Conservation (phyloP, 768 basidiomycete genomes). For the Phylloporus arenicola region DNA sequence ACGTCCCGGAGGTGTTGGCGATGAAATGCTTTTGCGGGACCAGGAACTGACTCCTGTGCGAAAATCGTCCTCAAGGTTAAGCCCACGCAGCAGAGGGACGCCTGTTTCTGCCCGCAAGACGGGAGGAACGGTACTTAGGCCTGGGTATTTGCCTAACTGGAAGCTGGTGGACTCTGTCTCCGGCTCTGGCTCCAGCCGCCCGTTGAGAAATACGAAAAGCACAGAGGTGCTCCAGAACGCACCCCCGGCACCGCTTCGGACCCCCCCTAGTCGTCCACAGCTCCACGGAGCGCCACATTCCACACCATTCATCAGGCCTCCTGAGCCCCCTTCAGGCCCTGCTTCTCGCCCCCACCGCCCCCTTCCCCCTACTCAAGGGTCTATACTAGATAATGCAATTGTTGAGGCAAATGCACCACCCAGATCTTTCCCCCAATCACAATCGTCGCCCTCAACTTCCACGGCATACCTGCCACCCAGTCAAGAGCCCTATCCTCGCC, state of each 20-base stretch:
- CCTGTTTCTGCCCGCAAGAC: slow-evolving; percentile 8
- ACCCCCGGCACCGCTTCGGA: slow-evolving; percentile 19
- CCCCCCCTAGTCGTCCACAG: slow-evolving; percentile 28
- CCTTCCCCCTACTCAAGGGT: slow-evolving; percentile 27
- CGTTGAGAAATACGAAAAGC: slow-evolving; percentile 26
- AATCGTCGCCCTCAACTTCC: slow-evolving; percentile 19
- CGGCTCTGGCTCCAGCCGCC: slow-evolving; percentile 30
- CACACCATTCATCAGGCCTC: slow-evolving; percentile 9
- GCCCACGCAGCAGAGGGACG: slow-evolving; percentile 16
- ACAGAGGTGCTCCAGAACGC: slow-evolving; percentile 24
- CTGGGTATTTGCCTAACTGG: slow-evolving; percentile 16
- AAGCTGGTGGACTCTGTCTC: slow-evolving; percentile 31
- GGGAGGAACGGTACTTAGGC: slow-evolving; percentile 26
- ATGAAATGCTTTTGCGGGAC: slow-evolving; percentile 19
- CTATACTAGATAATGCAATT: slow-evolving; percentile 15
- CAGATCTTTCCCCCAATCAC: slow-evolving; percentile 22
- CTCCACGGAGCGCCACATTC: slow-evolving; percentile 21
- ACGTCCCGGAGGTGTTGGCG: slow-evolving; percentile 15
- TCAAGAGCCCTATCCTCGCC: slow-evolving; percentile 57
- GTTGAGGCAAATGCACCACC: slow-evolving; percentile 14
- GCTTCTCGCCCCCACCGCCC: slow-evolving; percentile 24
- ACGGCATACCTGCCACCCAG: slow-evolving; percentile 38
- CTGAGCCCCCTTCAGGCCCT: slow-evolving; percentile 16
- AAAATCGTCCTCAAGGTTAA: slow-evolving; percentile 14
- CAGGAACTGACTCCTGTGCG: slow-evolving; percentile 11